phyloP scores from a whole-genome alignment of 2,329 filamentous ascomycete genomes.

The Elsinoe ampelina region DNA sequence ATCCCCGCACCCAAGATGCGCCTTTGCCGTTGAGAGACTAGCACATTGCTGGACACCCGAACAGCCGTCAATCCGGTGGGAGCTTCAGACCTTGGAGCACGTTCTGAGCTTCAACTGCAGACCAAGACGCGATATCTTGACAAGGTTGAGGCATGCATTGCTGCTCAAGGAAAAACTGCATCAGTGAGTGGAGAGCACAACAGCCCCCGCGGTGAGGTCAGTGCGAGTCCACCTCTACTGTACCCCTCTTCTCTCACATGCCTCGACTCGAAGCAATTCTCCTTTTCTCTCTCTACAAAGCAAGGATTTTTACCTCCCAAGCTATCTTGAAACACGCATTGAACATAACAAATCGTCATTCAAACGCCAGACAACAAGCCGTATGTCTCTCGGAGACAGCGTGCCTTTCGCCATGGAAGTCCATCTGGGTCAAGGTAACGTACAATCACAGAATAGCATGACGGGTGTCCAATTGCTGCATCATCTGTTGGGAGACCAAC shows the following conservation, averaged over 20 bases:
- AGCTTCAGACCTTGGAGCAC: neutral
- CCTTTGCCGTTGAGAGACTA: constrained; percentile 8
- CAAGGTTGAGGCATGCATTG: constrained; percentile 4
- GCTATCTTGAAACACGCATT: neutral
- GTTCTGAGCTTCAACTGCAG: neutral
- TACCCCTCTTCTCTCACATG: neutral
- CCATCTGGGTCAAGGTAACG: constrained; percentile 12
- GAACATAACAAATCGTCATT: neutral
- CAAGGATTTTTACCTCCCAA: neutral
- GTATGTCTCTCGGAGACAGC: constrained; percentile 13
- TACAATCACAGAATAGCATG: constrained; percentile 14
- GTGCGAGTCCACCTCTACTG: constrained; percentile 3
- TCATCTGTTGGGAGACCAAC: neutral
- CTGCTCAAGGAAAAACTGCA: constrained; percentile 2
- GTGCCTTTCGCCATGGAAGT: constrained; percentile 8
- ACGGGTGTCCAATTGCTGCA: constrained; percentile 11
- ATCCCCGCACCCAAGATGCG: constrained; percentile 8
- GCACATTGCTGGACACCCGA: neutral
- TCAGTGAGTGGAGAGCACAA: neutral
- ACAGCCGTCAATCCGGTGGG: neutral
- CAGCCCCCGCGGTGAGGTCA: constrained; percentile 10
- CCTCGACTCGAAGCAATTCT: neutral
- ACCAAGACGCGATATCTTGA: neutral
- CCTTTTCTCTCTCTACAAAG: neutral
- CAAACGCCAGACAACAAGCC: neutral